phyloP scores from a whole-genome alignment of 2,329 filamentous ascomycete genomes.

The Remersonia thermophila region DNA sequence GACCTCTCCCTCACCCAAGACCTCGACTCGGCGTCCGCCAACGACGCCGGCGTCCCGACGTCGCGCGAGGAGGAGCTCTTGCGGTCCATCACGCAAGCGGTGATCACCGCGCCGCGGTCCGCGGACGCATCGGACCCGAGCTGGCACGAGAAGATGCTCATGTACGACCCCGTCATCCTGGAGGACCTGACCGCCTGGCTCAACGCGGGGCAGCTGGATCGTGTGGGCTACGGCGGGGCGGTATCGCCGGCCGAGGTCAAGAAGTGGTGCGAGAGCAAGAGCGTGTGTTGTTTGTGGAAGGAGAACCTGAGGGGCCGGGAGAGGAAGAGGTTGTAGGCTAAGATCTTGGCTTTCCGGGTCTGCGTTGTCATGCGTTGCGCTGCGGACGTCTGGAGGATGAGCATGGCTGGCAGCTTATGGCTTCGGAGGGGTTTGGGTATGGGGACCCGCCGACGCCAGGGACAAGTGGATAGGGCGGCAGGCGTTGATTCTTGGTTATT shows the following conservation, averaged over 20 bases:
- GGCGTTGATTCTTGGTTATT: too few species aligned
- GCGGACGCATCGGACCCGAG: constrained; percentile 42
- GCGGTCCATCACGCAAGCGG: constrained; percentile 40
- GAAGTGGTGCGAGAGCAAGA: constrained; percentile 79
- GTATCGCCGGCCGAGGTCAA: constrained; percentile 57
- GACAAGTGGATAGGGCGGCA: too few species aligned
- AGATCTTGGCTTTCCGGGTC: too few species aligned
- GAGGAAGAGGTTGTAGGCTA: constrained; percentile 34
- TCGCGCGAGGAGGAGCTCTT: constrained; percentile 36
- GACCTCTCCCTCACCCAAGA: constrained; percentile 36
- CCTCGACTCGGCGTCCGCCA: constrained; percentile 28
- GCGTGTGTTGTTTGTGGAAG: constrained; percentile 71
- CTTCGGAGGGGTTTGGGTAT: too few species aligned
- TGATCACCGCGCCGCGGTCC: constrained; percentile 38
- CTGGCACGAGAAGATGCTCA: constrained; percentile 86
- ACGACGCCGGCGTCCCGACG: constrained; percentile 19
- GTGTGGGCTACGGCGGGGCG: constrained; percentile 53
- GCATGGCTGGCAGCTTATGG: too few species aligned
- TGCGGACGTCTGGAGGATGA: too few species aligned
- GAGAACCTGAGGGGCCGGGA: constrained; percentile 40
- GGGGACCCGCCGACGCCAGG: too few species aligned
- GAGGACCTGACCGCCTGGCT: constrained; percentile 79
- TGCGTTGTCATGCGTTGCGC: too few species aligned
- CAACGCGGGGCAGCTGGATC: constrained; percentile 55
- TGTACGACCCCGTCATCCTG: constrained; percentile 82